phyloP scores from a whole-genome alignment of 441 rosid species.

The Hura crepitans region DNA sequence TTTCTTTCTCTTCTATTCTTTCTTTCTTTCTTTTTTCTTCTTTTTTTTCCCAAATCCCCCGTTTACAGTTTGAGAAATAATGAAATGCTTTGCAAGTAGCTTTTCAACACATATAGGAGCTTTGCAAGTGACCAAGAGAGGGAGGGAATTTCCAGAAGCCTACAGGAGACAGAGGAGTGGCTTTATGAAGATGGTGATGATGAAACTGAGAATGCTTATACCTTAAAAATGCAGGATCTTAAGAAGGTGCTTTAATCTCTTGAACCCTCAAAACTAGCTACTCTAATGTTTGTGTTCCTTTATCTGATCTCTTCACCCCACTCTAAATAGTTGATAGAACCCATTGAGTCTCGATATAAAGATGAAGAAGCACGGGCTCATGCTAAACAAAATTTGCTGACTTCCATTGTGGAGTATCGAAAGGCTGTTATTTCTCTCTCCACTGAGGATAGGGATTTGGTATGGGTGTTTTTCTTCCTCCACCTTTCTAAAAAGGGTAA shows the following conservation, averaged over 20 bases:
- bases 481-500: neutral
- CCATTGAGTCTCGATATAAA: conserved; percentile 47
- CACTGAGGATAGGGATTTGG: conserved; percentile 37
- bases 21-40: neutral
- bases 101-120: conserved; percentile 49
- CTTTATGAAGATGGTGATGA: conserved; percentile 59
- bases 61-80: conserved; percentile 5
- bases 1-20: neutral
- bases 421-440: conserved; percentile 36
- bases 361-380: conserved; percentile 55
- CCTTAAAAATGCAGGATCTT: conserved; percentile 42
- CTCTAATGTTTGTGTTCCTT: neutral
- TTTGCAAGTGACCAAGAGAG: conserved; percentile 50
- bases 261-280: neutral
- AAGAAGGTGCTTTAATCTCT: conserved; percentile 37
- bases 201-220: conserved; percentile 50
- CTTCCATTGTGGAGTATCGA: conserved; percentile 38
- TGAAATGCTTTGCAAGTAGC: conserved; percentile 31
- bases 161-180: conserved; percentile 63
- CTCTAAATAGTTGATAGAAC: conserved; percentile 46
- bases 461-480: conserved; percentile 17
- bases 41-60: neutral
- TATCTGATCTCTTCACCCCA: conserved; percentile 11
- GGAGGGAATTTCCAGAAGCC: conserved; percentile 48
- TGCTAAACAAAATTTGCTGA: conserved; percentile 42